Evolutionary conservation across 2,329 filamentous ascomycete genomes (phyloP).

Genomic region (Cladosporium cucumerinum): DNA sequence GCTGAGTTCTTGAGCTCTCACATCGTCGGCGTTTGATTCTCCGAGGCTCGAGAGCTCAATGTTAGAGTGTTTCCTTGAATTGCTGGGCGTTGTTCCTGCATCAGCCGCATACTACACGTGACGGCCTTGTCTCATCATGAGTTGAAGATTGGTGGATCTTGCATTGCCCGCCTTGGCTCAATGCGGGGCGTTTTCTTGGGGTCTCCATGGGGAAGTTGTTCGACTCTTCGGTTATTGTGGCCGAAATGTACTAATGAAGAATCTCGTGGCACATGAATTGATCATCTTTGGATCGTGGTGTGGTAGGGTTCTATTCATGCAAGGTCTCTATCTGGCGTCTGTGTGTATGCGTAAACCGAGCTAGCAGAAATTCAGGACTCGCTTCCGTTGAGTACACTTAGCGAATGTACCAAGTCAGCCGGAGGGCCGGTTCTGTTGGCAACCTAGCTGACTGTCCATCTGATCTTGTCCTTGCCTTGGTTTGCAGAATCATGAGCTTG

Average conservation of each 20-base stretch:
- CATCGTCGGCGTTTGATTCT: background rate
- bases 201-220: slow-evolving; percentile 13
- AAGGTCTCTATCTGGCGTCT: slow-evolving; percentile 1
- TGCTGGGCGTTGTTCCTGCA: slow-evolving; percentile 11
- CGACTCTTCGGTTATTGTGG: background rate
- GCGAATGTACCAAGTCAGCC: background rate
- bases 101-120: slow-evolving; percentile 1
- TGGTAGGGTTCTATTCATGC: background rate
- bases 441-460: background rate
- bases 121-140: background rate
- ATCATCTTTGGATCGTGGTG: background rate
- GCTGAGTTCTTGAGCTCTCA: background rate
- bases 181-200: slow-evolving; percentile 11
- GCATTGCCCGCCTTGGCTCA: slow-evolving; percentile 7
- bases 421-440: background rate
- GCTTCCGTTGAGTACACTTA: background rate
- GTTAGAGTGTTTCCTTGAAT: background rate
- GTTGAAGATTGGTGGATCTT: slow-evolving; percentile 12
- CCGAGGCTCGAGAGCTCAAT: background rate
- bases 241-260: background rate
- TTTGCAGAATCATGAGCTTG: background rate
- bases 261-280: background rate
- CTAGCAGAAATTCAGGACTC: background rate
- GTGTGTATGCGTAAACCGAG: background rate
- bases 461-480: background rate